Percentiles rank a stretch among this genome's conserved stretches.
Evolutionary conservation across 2,329 filamentous ascomycete genomes (phyloP).

Genomic region (Colletotrichum spinosum): DNA sequence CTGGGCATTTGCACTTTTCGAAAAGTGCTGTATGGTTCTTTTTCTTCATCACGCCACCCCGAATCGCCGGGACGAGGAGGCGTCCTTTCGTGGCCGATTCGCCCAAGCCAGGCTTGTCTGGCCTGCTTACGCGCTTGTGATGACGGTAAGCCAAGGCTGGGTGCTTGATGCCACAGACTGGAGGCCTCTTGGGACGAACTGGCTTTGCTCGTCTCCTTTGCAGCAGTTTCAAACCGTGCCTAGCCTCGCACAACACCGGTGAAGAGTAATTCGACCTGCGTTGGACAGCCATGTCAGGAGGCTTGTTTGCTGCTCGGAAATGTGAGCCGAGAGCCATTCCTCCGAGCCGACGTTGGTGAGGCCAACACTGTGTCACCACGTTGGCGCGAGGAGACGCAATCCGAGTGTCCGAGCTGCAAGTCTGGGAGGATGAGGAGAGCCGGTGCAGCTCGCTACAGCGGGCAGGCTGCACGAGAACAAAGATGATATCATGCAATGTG

Average conservation of each 20-base stretch:
- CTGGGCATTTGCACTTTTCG: conserved; percentile 2
- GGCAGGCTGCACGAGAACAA: conserved; percentile 19
- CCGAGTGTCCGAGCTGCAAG: too few species aligned
- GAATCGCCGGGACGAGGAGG: too few species aligned
- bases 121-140: too few species aligned
- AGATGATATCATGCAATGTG: conserved; percentile 10
- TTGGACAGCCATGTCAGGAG: conserved; percentile 26
- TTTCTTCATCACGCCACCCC: too few species aligned
- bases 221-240: neutral
- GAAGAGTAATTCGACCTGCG: neutral
- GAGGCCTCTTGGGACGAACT: neutral
- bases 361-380: too few species aligned
- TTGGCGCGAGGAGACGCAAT: too few species aligned
- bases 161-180: too few species aligned
- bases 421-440: neutral
- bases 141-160: too few species aligned
- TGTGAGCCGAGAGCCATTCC: neutral
- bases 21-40: neutral
- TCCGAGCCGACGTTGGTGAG: neutral
- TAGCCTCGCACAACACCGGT: too few species aligned
- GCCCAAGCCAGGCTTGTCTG: too few species aligned
- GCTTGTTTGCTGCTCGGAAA: conserved; percentile 14
- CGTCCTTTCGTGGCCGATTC: too few species aligned
- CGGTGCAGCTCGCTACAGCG: conserved; percentile 9
- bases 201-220: conserved; percentile 2